phyloP scores from a whole-genome alignment of 371 early-diverging fungal genomes.

The Lichtheimia ramosa region DNA sequence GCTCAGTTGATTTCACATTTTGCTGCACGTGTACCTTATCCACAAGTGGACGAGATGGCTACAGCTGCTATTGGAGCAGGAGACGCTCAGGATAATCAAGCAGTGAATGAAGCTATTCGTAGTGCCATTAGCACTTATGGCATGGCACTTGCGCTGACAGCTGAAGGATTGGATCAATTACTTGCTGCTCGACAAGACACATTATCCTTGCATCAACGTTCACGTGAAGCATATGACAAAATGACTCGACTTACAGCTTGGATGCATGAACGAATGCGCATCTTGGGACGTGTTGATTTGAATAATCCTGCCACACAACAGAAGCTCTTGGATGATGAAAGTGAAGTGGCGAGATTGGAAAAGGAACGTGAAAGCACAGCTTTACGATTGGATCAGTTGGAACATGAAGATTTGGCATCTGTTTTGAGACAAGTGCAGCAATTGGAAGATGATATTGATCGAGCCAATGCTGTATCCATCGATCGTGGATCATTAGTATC shows the following conservation, averaged over 20 bases:
- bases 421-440: conserved; percentile 26
- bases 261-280: conserved; percentile 40
- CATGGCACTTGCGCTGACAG: conserved; percentile 40
- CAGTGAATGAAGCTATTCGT: conserved; percentile 38
- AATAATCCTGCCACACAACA: conserved; percentile 4
- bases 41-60: conserved; percentile 32
- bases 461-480: conserved; percentile 35
- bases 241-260: conserved; percentile 32
- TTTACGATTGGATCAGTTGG: conserved; percentile 29
- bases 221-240: conserved; percentile 35
- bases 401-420: conserved; percentile 37
- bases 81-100: conserved; percentile 29
- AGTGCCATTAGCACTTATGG: conserved; percentile 36
- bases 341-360: conserved; percentile 34
- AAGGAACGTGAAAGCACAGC: conserved; percentile 45
- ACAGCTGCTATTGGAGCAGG: conserved; percentile 35
- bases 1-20: conserved; percentile 37
- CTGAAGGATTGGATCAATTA: conserved; percentile 43
- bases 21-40: conserved; percentile 36
- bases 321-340: conserved; percentile 6
- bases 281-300: conserved; percentile 19
- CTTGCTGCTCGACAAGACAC: conserved; percentile 34
- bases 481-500: conserved; percentile 32
- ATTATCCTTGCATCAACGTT: conserved; percentile 37
- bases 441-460: conserved; percentile 40